A percentile compares a stretch with the other conserved stretches of the same genome.
These are phyloP conservation scores for Neopestalotiopsis sp. DNA, from an alignment of 2,329 filamentous ascomycete genomes.

Conservation along the genomic window DNA sequence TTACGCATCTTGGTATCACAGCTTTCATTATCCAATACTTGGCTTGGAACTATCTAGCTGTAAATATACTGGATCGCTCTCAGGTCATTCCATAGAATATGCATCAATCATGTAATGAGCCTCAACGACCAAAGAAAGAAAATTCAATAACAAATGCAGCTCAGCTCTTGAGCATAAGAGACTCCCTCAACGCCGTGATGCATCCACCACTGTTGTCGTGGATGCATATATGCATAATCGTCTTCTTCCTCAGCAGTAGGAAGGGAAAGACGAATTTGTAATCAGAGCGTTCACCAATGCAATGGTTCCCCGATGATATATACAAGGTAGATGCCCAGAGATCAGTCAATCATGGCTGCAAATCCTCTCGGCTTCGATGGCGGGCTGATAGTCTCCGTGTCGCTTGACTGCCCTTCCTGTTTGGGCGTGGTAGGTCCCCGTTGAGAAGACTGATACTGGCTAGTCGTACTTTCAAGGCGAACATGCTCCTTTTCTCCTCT, in stretches of 20 bases:
- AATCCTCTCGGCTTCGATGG: conserved; percentile 20
- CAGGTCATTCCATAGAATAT: neutral
- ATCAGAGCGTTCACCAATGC: neutral
- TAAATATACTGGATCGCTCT: neutral
- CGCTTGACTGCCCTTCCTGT: conserved; percentile 21
- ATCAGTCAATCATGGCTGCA: conserved; percentile 19
- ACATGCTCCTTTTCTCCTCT: neutral
- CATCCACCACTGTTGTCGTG: neutral
- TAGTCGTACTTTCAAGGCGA: neutral
- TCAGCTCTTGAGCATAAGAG: conserved; percentile 9
- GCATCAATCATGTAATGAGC: neutral
- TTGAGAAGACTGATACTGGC: conserved; percentile 20
- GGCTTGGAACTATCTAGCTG: too few species aligned
- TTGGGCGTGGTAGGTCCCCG: conserved; percentile 31
- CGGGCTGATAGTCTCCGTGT: conserved; percentile 26
- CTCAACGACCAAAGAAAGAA: neutral
- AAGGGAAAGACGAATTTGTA: neutral
- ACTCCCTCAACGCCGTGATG: neutral
- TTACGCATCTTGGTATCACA: too few species aligned
- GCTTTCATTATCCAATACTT: too few species aligned
- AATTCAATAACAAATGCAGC: conserved; percentile 1
- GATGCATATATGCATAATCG: neutral
- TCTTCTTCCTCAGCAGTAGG: neutral
- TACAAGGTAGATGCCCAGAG: neutral
- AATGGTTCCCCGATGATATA: neutral